Evolutionary conservation across 352 stramenopile species (phyloP).

Genomic region (Phytophthora pini): DNA sequence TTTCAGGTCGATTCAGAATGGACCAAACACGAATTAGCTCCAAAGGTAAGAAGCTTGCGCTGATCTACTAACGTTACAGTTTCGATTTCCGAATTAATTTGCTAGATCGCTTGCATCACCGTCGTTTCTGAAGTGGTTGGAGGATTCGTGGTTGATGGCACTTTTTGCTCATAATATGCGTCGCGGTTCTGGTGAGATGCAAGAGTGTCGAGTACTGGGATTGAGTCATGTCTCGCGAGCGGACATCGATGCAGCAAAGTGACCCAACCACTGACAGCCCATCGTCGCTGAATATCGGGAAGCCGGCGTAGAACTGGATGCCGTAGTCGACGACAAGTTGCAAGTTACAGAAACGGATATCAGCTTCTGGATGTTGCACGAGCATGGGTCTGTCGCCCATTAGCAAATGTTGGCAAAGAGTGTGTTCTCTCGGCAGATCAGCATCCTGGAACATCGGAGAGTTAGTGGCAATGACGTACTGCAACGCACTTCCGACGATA

Average conservation of each 20-base stretch:
- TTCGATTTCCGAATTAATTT: too few relatives aligned
- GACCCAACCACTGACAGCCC: conserved; percentile 3
- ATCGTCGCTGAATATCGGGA: conserved; percentile 27
- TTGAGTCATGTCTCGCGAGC: conserved; percentile 34
- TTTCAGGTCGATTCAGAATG: neutral
- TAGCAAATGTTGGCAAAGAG: conserved; percentile 57
- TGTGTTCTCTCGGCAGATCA: conserved; percentile 42
- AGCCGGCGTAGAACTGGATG: conserved; percentile 45
- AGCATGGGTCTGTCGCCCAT: conserved; percentile 61
- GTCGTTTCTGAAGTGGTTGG: conserved; percentile 7
- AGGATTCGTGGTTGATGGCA: conserved; percentile 2
- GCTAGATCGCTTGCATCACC: neutral
- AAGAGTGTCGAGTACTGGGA: conserved; percentile 39
- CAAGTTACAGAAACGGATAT: conserved; percentile 57
- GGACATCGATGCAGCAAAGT: conserved; percentile 10
- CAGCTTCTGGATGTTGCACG: conserved; percentile 59
- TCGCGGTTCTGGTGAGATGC: conserved; percentile 26
- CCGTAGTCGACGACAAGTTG: conserved; percentile 34
- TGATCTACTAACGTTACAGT: neutral
- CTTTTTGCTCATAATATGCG: conserved; percentile 18
- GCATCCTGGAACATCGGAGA: conserved; percentile 28
- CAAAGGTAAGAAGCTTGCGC: neutral
- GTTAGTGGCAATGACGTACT: conserved; percentile 48
- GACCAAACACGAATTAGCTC: neutral
- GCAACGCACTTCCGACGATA: conserved; percentile 41